Base-by-base conservation (phyloP, 2,329 filamentous ascomycete genomes). In the Lachnellula cervina region DNA sequence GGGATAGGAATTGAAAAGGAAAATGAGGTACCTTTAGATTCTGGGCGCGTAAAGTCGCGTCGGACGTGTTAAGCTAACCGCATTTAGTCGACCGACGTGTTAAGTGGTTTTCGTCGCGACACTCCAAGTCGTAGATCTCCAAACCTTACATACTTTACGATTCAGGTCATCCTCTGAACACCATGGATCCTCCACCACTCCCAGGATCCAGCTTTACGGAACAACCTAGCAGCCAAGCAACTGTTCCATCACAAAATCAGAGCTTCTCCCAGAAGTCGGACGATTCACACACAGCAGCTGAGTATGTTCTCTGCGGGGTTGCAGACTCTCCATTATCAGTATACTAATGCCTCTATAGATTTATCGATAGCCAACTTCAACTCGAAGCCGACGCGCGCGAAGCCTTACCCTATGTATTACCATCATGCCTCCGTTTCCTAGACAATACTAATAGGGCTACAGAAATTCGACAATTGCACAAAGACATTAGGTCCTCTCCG, bases 351-450 rank as follows among this genome's bases (percentile, higher is more conserved):
- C 40, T 13, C 17, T 11, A 5, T 54, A 93, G 89, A 28, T 97
- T 95, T 70, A 90, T 99, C 63, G 84, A 90, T 65, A 86, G 85
- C 54, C 94, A 99, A 70, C 86, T 97, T 68, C 85, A 87, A 63
- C 86, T 99, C 52, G 94, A 99, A 74, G 90, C 89, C 19, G 94
- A 99, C 74, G 94, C 94, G 47, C 90, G 92, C 65, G 93, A 99
- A 77, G 89, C 89, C 59, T 81, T 99, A 6, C 94, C 94, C 62
- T 99, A 96, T 70, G 90, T 95, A 76, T 64, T 42, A 48, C 45
- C 43, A 37, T 66, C n/a, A 14, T 35, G 34, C 28, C 28, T 32
- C 28, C 28, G 23, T 21, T 32, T 19, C 9, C 38, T 13, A 25
- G 45, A n/a, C 14, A 21, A 32, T 56, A 40, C 48, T 59, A 34